Base-by-base conservation (phyloP, 768 basidiomycete genomes). In the Thelephora ganbajun region DNA sequence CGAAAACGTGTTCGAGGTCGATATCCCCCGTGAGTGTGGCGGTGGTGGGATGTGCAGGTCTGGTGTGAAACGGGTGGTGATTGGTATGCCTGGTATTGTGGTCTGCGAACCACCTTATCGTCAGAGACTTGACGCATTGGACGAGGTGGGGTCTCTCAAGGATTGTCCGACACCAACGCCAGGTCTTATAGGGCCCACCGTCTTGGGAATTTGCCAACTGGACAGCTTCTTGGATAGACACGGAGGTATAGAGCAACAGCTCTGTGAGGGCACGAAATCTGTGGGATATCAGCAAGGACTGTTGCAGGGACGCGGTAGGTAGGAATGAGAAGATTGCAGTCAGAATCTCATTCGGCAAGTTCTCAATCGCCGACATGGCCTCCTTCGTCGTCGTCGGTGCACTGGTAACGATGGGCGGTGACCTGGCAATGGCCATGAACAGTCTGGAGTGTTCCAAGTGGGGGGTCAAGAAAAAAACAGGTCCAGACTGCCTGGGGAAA, bases 301-400 rank as follows among this genome's bases (percentile, higher is more conserved):
- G 52, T 35, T 66, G 61, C 48, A 80, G 71, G 6, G 59, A 57
- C 23, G 47, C 44, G 1, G 53, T 55, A 6, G 56, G 46, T 44
- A 66, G 59, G 46, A 57, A 46, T 16, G 57, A 57, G 54, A 79
- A 72, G 49, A 79, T 73, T 47, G 67, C 61, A 39, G 57, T 56
- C 50, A 79, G 69, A 18, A 70, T 73, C 61, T 80, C 78, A 62
- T 75, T 79, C 12, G 78, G 77, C 9, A 79, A 62, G 2, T 45
- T 45, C 35, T 35, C 2, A 11, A 33, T 49, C 39, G 52, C 47
- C 35, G 19, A 45, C 48, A 12, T 44, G 14, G 51, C 22, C 56
- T 53, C 53, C 43, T 35, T 14, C n/a, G n/a, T 2, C 26, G 11
- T 37, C 35, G 18, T 42, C 33, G 4, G 5, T 19, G 22, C 14